Evolutionary conservation across 2,329 filamentous ascomycete species (phyloP).

Genomic region (Pseudogymnoascus sp.): DNA sequence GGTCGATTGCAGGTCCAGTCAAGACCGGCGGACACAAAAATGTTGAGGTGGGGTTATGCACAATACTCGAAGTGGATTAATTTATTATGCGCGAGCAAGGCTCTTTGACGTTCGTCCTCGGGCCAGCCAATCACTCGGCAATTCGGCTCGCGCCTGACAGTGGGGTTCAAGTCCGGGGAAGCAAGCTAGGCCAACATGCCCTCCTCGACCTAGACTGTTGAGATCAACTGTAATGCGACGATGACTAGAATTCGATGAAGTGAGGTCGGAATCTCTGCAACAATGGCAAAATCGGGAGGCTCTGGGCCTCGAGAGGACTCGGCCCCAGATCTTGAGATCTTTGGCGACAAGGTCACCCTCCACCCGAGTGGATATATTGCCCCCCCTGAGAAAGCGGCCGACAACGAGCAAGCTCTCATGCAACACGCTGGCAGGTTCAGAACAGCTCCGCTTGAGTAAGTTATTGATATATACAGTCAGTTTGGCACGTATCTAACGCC

Average conservation of each 20-base stretch:
- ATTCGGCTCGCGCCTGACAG: neutral
- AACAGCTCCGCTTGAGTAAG: conserved; percentile 52
- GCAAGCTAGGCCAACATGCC: neutral
- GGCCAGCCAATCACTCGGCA: conserved; percentile 4
- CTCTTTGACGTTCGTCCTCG: neutral
- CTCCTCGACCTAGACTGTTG: neutral
- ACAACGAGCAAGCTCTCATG: conserved; percentile 62
- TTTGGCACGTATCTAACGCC: neutral
- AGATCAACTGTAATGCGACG: neutral
- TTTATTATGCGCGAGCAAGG: neutral
- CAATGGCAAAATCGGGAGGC: conserved; percentile 29
- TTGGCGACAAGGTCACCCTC: conserved; percentile 64
- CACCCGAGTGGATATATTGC: conserved; percentile 63
- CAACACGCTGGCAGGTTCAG: conserved; percentile 84
- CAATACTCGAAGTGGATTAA: neutral
- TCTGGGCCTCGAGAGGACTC: conserved; percentile 34
- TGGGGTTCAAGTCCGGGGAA: conserved; percentile 3
- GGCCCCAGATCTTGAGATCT: conserved; percentile 68
- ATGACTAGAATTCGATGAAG: neutral
- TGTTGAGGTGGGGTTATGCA: conserved; percentile 5
- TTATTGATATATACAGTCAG: conserved; percentile 10
- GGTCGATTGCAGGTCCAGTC: neutral
- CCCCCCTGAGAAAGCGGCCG: conserved; percentile 32
- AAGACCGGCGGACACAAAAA: neutral
- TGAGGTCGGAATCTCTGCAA: conserved; percentile 9